Evolutionary conservation across 345 rosid species (phyloP), one percentile per base, ranked within the genome.

Genomic region (Clarkia xantiana): DNA sequence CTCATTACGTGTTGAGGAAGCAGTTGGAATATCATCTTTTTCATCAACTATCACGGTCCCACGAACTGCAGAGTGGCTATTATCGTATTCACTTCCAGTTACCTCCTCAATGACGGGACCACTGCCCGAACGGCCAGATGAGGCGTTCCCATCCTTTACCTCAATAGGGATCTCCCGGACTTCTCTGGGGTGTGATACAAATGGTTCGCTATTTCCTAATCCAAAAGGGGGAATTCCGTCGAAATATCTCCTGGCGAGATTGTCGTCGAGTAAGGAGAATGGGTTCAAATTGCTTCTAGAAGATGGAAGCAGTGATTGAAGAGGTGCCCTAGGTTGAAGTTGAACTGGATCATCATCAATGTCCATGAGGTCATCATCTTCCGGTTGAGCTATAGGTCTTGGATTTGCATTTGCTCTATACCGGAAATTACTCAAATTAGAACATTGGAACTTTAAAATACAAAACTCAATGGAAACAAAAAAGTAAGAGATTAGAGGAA

Each of bases 131-230:
- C 29, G 64, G 42, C 57, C 68, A 12, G 94, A 75, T 59, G 73
- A 69, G 18, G 61, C 71, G 56, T 55, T 70, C 14, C 62, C 73
- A 68, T 80, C 94, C 69, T 68, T 87, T 51, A 76, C 74, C 69
- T 87, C 96, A 57, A 93, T 76, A 0, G 96, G 99, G 58, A 82
- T 72, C 73, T 82, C 82, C 65, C 95, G 82, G 57, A 76, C 81
- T 68, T 82, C 82, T 64, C 95, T 80, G 7, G 95, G 95, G 62
- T 75, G 91, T 40, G 86, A 65, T 62, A 87, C 88, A 72, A 62
- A 55, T 1, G 95, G 84, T 20, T 63, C 74, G 44, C n/a, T 57
- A 36, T 29, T 57, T 6, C 62, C 62, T 58, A 80, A 61, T 6
- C 62, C 62, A 60, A 80, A 61, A 59, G 66, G 62, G 50, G 87